Base-by-base conservation (phyloP, 2,329 filamentous ascomycete species). In the Fusarium coffeatum region DNA sequence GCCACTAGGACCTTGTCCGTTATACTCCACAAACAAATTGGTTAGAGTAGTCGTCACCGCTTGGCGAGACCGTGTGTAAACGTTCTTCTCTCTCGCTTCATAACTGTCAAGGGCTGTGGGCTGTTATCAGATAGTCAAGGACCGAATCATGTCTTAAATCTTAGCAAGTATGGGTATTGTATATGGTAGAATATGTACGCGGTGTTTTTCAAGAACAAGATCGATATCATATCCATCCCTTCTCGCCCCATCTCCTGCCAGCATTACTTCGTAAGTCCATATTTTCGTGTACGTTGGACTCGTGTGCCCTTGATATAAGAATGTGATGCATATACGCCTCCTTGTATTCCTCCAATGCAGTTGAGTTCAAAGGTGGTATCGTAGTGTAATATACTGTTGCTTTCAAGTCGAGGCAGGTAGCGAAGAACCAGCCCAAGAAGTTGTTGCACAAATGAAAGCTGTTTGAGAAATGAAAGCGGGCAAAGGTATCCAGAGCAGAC, bases 91-190 rank as follows among this genome's bases (percentile, higher is more conserved):
- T 27, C 40, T 27, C 20, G 22, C 18, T 25, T 32, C 18, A 16
- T 12, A 5, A 22, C 27, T 34, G 10, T 25, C 27, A 42, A 32
- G 47, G 25, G 8, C 40, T 15, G 23, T 28, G 47, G 25, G 10
- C 46, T 22, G 20, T 28, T 23, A 12, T 57, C 32, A 43, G 37
- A 53, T 25, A 25, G 16, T 15, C 28, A 65, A 54, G 27, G 32
- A 32, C 30, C 18, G 12, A 25, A 16, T n/a, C 40, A 58, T 43
- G 45, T 57, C 51, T 47, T 40, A 55, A 37, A 68, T 70, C 22
- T 68, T 68, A 68, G 64, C 30, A 65, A 69, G 60, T 71, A 65
- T 69, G 65, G 68, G 65, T 72, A 69, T 66, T 72, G 56, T 68
- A 53, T 69, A 66, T 71, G 43, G 53, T 37, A 71, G 51, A 56